Evolutionary conservation across 2,329 filamentous ascomycete genomes (phyloP).

Genomic region (Salinomyces thailandicus): DNA sequence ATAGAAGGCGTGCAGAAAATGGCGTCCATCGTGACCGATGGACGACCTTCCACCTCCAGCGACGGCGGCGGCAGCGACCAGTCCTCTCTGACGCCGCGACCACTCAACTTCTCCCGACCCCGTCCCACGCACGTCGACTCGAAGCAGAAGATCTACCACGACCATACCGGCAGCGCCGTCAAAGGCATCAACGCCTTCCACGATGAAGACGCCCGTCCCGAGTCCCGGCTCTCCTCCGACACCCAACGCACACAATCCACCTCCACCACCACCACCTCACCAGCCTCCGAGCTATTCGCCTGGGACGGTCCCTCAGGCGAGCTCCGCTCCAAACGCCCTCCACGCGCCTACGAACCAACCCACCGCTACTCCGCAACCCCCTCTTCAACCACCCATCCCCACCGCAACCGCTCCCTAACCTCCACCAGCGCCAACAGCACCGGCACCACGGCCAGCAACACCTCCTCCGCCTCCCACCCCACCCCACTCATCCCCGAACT

Average conservation of each 20-base stretch:
- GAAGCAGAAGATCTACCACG: conserved; percentile 6
- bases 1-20: too few species aligned
- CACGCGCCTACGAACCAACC: conserved; percentile 6
- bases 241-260: conserved; percentile 5
- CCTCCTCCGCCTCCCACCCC: not conserved
- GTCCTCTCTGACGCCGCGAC: conserved; percentile 9
- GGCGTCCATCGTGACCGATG: conserved; percentile 1
- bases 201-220: conserved; percentile 6
- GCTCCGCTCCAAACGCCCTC: conserved; percentile 7
- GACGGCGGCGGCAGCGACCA: conserved; percentile 6
- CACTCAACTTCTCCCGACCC: conserved; percentile 21
- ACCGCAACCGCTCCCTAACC: not conserved
- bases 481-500: not conserved
- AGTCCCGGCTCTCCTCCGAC: conserved; percentile 12
- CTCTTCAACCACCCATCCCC: not conserved
- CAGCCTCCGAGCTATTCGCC: conserved; percentile 10
- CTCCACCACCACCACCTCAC: conserved; percentile 6
- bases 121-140: conserved; percentile 6
- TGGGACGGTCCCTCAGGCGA: conserved; percentile 13
- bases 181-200: conserved; percentile 12
- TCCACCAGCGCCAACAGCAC: not conserved
- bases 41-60: not conserved
- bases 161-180: conserved; percentile 5
- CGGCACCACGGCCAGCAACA: not conserved
- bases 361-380: conserved; percentile 6